phyloP scores from a whole-genome alignment of 306 rosid genomes.

The Datisca glomerata region DNA sequence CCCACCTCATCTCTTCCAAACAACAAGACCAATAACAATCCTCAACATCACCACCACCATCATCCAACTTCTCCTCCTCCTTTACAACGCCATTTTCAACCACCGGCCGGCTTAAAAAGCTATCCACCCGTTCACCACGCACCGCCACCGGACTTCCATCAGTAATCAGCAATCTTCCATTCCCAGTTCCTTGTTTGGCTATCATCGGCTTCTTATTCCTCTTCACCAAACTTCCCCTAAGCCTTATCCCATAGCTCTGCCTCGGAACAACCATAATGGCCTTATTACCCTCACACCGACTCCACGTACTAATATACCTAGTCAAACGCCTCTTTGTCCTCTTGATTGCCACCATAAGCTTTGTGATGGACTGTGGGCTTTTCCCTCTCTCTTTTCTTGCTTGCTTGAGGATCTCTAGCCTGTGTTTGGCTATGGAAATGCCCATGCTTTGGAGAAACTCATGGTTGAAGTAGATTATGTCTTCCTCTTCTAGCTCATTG shows the following conservation, averaged over 20 bases:
- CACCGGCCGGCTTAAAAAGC: no score
- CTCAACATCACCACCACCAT: conserved; percentile 23
- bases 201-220: conserved; percentile 37
- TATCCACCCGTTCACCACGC: conserved; percentile 23
- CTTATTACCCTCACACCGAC: conserved; percentile 22
- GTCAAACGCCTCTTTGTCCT: conserved; percentile 48
- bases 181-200: conserved; percentile 38
- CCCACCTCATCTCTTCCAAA: conserved; percentile 77
- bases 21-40: conserved; percentile 52
- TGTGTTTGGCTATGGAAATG: conserved; percentile 81
- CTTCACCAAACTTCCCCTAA: conserved; percentile 32
- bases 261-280: conserved; percentile 64
- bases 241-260: conserved; percentile 20
- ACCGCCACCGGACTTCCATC: conserved; percentile 29
- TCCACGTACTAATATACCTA: conserved; percentile 28
- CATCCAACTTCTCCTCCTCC: conserved; percentile 32
- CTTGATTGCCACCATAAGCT: conserved; percentile 59
- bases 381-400: conserved; percentile 41
- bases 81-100: conserved; percentile 32
- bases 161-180: conserved; percentile 39
- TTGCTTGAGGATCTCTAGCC: conserved; percentile 77
- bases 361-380: conserved; percentile 26
- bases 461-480: conserved; percentile 65
- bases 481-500: conserved; percentile 88
- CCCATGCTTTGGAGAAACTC: conserved; percentile 94